Conservation (phyloP, 1,284 basidiomycete genomes). For the Cryptococcus sp. region DNA sequence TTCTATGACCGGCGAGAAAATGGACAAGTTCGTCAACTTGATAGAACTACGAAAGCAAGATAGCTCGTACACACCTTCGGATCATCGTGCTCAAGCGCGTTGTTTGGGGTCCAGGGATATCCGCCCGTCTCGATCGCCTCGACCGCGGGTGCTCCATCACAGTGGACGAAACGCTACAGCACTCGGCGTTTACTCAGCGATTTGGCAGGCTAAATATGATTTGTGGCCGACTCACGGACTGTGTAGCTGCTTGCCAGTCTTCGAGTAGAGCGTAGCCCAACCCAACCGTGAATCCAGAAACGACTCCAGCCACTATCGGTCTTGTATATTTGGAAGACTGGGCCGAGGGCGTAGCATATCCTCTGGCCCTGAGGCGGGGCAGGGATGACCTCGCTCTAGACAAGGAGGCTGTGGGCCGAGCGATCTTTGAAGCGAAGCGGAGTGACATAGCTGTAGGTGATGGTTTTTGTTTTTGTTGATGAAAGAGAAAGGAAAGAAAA, state of each 20-base stretch:
- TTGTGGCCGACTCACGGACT: not conserved
- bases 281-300: not conserved
- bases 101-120: slow-evolving; percentile 38
- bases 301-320: slow-evolving; percentile 2
- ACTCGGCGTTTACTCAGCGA: not conserved
- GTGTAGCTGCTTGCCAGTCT: not conserved
- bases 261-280: slow-evolving; percentile 8
- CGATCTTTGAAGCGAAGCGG: too few relatives aligned
- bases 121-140: slow-evolving; percentile 35
- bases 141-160: slow-evolving; percentile 41
- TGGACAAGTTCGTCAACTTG: slow-evolving; percentile 7
- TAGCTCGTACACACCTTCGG: slow-evolving; percentile 37
- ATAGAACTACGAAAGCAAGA: not conserved
- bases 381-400: too few relatives aligned
- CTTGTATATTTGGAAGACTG: slow-evolving; percentile 11
- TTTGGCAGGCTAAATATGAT: not conserved
- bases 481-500: too few relatives aligned
- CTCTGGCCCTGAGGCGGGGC: slow-evolving; percentile 9
- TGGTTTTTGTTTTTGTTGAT: too few relatives aligned
- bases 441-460: too few relatives aligned
- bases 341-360: slow-evolving; percentile 23
- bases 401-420: too few relatives aligned
- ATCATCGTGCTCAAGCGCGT: slow-evolving; percentile 49
- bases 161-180: slow-evolving; percentile 16
- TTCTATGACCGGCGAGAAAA: slow-evolving; percentile 39